phyloP scores from a whole-genome alignment of 2,329 filamentous ascomycete genomes.

The Thermoascus crustaceus region DNA sequence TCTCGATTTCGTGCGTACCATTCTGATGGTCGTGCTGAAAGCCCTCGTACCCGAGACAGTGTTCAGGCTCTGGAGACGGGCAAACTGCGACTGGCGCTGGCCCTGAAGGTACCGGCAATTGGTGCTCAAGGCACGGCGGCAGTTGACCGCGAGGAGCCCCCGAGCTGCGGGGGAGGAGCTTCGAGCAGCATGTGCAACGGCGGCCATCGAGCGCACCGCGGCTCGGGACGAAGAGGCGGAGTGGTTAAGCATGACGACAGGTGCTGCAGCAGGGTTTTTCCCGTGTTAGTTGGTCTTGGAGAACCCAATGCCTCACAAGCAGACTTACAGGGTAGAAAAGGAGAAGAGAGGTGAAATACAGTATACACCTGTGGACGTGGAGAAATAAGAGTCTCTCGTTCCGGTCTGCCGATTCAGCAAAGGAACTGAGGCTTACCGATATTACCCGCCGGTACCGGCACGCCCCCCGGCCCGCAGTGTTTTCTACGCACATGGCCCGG shows the following conservation, averaged over 20 bases:
- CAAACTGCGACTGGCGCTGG: constrained; percentile 17
- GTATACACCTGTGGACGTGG: not conserved
- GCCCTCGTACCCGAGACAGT: constrained; percentile 27
- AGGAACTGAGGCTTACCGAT: not conserved
- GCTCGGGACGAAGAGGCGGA: constrained; percentile 24
- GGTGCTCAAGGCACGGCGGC: constrained; percentile 22
- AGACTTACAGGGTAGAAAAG: not conserved
- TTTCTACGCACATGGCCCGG: not conserved
- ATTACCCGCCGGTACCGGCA: constrained; percentile 1
- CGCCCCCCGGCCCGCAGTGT: not conserved
- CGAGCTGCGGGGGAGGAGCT: constrained; percentile 27
- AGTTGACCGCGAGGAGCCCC: constrained; percentile 17
- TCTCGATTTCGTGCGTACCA: too few species aligned
- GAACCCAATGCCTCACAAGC: constrained; percentile 2
- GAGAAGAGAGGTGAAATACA: not conserved
- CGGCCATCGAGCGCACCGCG: constrained; percentile 31
- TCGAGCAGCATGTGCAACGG: constrained; percentile 27
- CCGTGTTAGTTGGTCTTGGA: not conserved
- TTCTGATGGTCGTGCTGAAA: constrained; percentile 30
- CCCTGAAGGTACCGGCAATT: constrained; percentile 19
- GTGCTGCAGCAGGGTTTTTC: not conserved
- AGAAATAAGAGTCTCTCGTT: not conserved
- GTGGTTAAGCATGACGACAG: constrained; percentile 25
- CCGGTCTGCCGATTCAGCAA: not conserved
- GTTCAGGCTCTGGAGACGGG: constrained; percentile 29